Percentiles rank a stretch among this genome's conserved stretches.
These are phyloP conservation scores for Chenopodium quinoa DNA, from an alignment of 148 eudicot genomes.

Conservation along the genomic window DNA sequence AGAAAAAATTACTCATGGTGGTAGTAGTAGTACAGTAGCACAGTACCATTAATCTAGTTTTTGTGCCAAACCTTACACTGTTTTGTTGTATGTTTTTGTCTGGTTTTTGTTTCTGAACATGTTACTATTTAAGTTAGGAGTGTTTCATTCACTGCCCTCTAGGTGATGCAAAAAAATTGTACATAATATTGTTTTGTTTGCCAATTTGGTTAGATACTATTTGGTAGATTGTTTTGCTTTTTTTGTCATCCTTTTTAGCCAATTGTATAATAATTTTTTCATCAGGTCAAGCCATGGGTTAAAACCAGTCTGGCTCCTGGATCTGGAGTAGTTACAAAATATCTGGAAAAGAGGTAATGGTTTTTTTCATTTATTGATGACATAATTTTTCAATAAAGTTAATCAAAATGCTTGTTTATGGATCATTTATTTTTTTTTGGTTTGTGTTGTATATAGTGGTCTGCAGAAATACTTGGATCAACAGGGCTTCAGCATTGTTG, in stretches of 20 bases:
- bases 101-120: no score
- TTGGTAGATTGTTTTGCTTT: background rate
- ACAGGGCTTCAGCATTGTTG: conserved; percentile 89
- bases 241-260: background rate
- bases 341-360: conserved; percentile 65
- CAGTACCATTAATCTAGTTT: no score
- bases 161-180: no score
- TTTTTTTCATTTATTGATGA: background rate
- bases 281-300: conserved; percentile 94
- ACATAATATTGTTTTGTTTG: no score
- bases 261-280: conserved; percentile 5
- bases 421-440: background rate
- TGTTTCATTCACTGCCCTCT: no score
- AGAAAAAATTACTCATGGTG: no score
- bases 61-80: no score
- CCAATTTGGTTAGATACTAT: no score
- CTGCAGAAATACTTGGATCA: conserved; percentile 82
- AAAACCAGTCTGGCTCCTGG: conserved; percentile 98
- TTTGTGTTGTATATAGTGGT: conserved; percentile 51
- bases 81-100: no score
- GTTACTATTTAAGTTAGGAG: no score
- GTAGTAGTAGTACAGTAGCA: no score
- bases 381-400: background rate
- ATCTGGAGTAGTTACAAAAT: conserved; percentile 92
- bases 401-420: background rate